Percentiles rank a stretch among this genome's conserved stretches.
Conservation (phyloP, 352 stramenopile species). For the Globisporangium viniferum region DNA sequence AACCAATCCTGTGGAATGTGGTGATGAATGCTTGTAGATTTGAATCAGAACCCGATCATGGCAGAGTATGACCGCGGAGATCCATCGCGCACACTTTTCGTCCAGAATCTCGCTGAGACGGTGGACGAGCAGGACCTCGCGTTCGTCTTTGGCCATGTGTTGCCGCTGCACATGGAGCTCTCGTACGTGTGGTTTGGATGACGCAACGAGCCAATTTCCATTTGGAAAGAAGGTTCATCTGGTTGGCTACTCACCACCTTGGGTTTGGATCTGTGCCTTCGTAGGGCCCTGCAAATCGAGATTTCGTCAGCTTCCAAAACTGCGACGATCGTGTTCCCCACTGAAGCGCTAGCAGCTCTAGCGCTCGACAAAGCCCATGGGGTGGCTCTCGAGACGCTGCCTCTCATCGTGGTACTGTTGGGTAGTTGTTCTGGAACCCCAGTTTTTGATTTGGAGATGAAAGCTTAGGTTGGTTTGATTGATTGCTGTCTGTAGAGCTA, state of each 20-base stretch:
- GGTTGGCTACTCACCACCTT: neutral
- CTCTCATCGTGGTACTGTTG: slow-evolving; percentile 45
- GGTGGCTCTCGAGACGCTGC: slow-evolving; percentile 39
- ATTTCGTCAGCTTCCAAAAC: neutral
- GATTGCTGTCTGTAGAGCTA: neutral
- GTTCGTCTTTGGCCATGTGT: slow-evolving; percentile 53
- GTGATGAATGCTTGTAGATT: slow-evolving; percentile 17
- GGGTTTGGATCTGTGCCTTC: neutral
- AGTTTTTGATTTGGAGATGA: neutral
- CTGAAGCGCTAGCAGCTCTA: slow-evolving; percentile 28
- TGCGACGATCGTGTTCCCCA: slow-evolving; percentile 25
- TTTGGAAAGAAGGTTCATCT: neutral
- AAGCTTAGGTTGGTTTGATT: neutral
- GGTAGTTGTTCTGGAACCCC: neutral
- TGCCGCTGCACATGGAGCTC: slow-evolving; percentile 34
- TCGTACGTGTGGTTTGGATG: slow-evolving; percentile 24
- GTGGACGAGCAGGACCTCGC: slow-evolving; percentile 55
- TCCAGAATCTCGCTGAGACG: slow-evolving; percentile 39
- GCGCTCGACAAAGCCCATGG: slow-evolving; percentile 49
- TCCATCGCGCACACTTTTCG: slow-evolving; percentile 26
- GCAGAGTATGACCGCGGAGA: slow-evolving; percentile 30
- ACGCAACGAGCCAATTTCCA: neutral
- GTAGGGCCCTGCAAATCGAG: slow-evolving; percentile 17
- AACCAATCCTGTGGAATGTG: neutral
- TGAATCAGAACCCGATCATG: slow-evolving; percentile 34